Evolutionary conservation across 208 protist genomes (phyloP).

Genomic region (Crithidia expoeki): DNA sequence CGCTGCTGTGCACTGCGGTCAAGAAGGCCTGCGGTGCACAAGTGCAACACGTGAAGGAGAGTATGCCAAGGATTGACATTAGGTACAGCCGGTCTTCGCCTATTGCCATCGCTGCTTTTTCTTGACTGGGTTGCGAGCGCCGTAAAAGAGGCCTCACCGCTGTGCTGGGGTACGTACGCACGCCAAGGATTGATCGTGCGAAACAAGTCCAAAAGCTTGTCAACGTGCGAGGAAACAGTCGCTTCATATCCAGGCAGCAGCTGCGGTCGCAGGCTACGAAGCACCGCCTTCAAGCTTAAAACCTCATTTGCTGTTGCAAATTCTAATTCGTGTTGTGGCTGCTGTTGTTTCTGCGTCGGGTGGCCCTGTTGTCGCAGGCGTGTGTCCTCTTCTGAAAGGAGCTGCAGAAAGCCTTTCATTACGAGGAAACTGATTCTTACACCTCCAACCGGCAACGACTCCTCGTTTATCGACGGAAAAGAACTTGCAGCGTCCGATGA

Average conservation of each 20-base stretch:
- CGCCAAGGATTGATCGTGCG: background rate
- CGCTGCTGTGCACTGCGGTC: conserved; percentile 13
- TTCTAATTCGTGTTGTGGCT: background rate
- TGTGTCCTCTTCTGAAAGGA: conserved; percentile 22
- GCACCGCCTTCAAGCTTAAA: background rate
- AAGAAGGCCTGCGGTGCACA: conserved; percentile 21
- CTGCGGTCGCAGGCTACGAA: background rate
- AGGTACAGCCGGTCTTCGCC: background rate
- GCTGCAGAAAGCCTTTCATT: conserved; percentile 17
- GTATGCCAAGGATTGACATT: conserved; percentile 13
- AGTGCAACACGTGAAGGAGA: conserved; percentile 28
- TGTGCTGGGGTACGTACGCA: background rate
- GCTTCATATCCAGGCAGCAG: background rate
- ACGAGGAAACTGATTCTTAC: conserved; percentile 6
- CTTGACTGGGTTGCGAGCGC: no score
- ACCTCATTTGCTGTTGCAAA: background rate
- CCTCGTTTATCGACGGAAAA: no score
- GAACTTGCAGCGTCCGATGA: no score
- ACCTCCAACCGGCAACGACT: background rate
- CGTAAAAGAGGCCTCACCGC: background rate
- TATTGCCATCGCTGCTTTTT: no score
- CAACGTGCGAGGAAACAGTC: background rate
- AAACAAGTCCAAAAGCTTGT: background rate
- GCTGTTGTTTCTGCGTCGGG: background rate
- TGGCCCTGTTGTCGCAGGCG: conserved; percentile 9